Base-by-base conservation (phyloP, 805 yeast genomes). In the Ogataea sp. region DNA sequence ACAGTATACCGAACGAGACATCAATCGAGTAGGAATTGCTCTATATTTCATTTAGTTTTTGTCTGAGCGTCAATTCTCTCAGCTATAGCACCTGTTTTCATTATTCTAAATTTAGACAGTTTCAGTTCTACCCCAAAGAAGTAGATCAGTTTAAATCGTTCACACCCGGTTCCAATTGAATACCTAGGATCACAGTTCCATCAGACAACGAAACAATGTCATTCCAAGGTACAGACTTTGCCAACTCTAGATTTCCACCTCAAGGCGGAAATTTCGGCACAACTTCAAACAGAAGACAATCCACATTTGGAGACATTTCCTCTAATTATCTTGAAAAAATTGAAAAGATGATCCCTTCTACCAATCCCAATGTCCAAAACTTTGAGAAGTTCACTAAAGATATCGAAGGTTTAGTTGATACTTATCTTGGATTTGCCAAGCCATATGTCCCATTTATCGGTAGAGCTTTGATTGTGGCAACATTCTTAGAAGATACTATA, bases 381-480 rank as follows among this genome's bases (percentile, higher is more conserved):
- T 70, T 79, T 45, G 86, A 80, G 49, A 56, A 56, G 15, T 55
- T 72, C 40, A 64, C 80, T 27, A 71, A 72, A 45, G 64, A 65
- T 42, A 64, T 78, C 26, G 90, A 83, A 51, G 73, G 64, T 45
- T 45, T 59, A 44, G 58, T 77, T 55, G 72, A 80, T 64, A 57
- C 65, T 40, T 61, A 77, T 66, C 51, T 62, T 39, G 58, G 70
- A 48, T 66, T 75, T 38, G 55, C 80, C 34, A 80, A 72, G 56
- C 90, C 90, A 0, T 80, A 77, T 52, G 80, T 89, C 36, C 97
- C 97, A 8, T 78, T 79, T 18, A 75, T 90, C 51, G 97, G 96
- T 29, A 73, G 97, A 42, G 78, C 85, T 44, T 75, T 89, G 48
- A 89, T 90, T 45, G 96, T 90, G 40, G 95, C 95, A 36, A 93